Percentiles rank a stretch among this genome's conserved stretches.
phyloP scores from a whole-genome alignment of 495 filamentous ascomycete genomes.

The Aspergillus incahuasiensis region DNA sequence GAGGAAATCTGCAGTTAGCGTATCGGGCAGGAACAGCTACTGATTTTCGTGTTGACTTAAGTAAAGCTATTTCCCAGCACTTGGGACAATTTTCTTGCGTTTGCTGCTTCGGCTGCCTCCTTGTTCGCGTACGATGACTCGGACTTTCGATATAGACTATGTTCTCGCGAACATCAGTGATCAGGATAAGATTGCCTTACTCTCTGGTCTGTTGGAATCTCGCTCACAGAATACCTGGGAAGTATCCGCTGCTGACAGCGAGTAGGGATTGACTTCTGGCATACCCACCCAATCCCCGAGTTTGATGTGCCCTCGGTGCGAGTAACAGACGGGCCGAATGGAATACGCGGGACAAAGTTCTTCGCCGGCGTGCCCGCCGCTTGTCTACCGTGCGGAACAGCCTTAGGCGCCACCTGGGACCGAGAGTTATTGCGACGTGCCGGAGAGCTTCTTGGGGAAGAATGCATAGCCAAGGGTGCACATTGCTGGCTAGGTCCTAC shows the following conservation, averaged over 20 bases:
- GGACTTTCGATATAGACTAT: constrained; percentile 27
- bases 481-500: constrained; percentile 65
- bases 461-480: constrained; percentile 59
- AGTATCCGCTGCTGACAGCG: neutral
- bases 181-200: constrained; percentile 29
- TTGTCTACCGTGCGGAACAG: constrained; percentile 59
- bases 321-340: constrained; percentile 62
- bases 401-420: constrained; percentile 63
- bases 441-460: constrained; percentile 54
- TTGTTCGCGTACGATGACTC: constrained; percentile 15
- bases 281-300: constrained; percentile 59
- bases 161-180: constrained; percentile 25
- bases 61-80: neutral
- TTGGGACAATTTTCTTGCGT: neutral
- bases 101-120: no score
- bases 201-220: constrained; percentile 19
- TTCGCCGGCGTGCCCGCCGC: constrained; percentile 57
- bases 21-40: neutral
- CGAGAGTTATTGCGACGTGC: constrained; percentile 46
- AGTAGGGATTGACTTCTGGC: constrained; percentile 59
- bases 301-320: constrained; percentile 61
- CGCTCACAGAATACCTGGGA: neutral
- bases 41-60: neutral
- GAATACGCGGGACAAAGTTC: constrained; percentile 59
- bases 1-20: neutral